These are phyloP conservation scores for Zostera marina DNA, from an alignment of 116 monocot genomes.

Conservation along the genomic window DNA sequence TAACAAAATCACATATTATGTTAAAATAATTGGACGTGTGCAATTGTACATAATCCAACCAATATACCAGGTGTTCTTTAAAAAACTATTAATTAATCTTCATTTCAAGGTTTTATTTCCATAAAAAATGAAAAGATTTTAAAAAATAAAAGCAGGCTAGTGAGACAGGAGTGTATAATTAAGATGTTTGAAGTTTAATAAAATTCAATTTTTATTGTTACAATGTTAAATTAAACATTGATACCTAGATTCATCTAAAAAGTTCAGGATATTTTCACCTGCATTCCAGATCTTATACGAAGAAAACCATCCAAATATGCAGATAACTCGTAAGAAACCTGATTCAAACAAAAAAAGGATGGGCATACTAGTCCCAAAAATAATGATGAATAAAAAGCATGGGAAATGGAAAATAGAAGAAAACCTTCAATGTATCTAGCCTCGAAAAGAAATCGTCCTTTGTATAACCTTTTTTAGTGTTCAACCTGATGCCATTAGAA, in stretches of 20 bases:
- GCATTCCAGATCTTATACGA: conserved; percentile 66
- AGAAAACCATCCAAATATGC: conserved; percentile 52
- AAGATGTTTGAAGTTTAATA: no score
- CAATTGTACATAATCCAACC: no score
- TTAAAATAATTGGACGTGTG: no score
- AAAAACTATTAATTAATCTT: no score
- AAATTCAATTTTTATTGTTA: no score
- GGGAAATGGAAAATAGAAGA: neutral
- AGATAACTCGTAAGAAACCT: conserved; percentile 72
- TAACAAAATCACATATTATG: no score
- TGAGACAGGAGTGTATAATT: no score
- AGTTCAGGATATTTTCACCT: conserved; percentile 24
- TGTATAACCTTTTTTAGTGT: conserved; percentile 50
- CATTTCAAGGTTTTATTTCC: no score
- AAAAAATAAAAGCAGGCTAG: no score
- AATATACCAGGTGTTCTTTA: no score
- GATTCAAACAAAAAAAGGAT: conserved; percentile 5
- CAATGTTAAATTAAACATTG: neutral
- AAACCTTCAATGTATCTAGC: conserved; percentile 55
- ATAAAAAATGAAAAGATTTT: no score
- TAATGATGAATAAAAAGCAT: neutral
- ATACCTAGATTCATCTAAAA: neutral
- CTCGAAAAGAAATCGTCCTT: conserved; percentile 36
- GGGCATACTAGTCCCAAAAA: neutral
- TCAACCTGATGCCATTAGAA: conserved; percentile 40